These are phyloP conservation scores for Corymbia maculata DNA, from an alignment of 345 rosid genomes.

Conservation along the genomic window DNA sequence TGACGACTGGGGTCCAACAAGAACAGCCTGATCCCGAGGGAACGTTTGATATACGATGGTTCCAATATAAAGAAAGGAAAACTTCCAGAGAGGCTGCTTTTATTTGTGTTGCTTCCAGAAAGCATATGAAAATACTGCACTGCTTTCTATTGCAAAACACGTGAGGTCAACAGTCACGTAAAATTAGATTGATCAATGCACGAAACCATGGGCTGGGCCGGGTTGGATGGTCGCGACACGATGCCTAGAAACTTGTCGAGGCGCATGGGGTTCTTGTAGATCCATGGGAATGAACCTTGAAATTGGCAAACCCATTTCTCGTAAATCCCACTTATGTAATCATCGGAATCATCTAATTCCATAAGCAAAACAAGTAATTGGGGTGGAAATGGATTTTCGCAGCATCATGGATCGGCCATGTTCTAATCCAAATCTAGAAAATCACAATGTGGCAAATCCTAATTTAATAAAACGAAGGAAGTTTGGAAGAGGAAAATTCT, in stretches of 20 bases:
- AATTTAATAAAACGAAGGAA: no score
- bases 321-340: no score
- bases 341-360: no score
- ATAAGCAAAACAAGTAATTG: neutral
- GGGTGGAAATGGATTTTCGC: neutral
- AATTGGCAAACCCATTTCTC: no score
- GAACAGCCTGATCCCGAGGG: neutral
- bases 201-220: no score
- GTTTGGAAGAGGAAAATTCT: neutral
- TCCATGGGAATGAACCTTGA: no score
- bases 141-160: neutral
- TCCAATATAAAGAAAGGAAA: neutral
- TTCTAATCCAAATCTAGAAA: neutral
- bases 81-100: neutral
- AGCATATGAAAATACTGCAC: neutral
- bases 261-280: no score
- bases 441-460: neutral
- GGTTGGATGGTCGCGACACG: no score
- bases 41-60: neutral
- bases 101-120: neutral
- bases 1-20: neutral
- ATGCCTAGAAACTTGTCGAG: no score
- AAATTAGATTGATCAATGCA: neutral
- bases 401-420: neutral
- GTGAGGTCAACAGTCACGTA: neutral